Base-by-base conservation (phyloP, 108 stramenopile genomes). In the Pseudonitzschia pungens region DNA sequence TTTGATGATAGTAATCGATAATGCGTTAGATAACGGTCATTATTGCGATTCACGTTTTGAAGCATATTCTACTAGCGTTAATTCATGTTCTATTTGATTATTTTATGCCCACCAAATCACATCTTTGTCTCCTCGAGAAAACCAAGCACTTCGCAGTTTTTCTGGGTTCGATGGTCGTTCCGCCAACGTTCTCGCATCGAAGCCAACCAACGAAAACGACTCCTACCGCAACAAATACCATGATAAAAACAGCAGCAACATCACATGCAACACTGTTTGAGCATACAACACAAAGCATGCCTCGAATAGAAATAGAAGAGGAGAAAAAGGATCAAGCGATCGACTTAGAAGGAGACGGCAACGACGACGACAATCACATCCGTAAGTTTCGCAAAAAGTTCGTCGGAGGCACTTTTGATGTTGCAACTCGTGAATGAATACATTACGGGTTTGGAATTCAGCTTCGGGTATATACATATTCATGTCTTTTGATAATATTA, bases 1-100 rank as follows among this genome's bases (percentile, higher is more conserved):
- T 55, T 55, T 24, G 10, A 26, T 55, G 10, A 24, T 55, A 21
- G 22, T 55, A 22, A 55, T 22, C 26, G 2, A 55, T 55, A 22
- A 55, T 55, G 54, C 54, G 54, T 55, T 55, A 55, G 54, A 55
- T 55, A 55, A 55, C 54, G 2, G 54, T 55, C 54, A 10, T 55
- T 26, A 24, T 55, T 55, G 54, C 54, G 54, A 55, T 36, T 6
- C 1, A 48, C 14, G 45, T 48, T 48, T 18, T 8, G 7, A 18
- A 48, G 16, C 18, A 48, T 48, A 18, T n/a, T n/a, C 45, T 12
- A 36, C 54, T 55, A 2, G 54, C 54, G 26, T 55, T 26, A 55
- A 24, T 55, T 55, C 12, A 10, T 48, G 2, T 48, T 4, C 14
- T 1, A 10, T 48, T 36, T 6, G 2, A 6, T 36, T 36, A 36